These are phyloP conservation scores for Paratinospora sagittata DNA, from an alignment of 164 flowering plant species.

Conservation along the genomic window DNA sequence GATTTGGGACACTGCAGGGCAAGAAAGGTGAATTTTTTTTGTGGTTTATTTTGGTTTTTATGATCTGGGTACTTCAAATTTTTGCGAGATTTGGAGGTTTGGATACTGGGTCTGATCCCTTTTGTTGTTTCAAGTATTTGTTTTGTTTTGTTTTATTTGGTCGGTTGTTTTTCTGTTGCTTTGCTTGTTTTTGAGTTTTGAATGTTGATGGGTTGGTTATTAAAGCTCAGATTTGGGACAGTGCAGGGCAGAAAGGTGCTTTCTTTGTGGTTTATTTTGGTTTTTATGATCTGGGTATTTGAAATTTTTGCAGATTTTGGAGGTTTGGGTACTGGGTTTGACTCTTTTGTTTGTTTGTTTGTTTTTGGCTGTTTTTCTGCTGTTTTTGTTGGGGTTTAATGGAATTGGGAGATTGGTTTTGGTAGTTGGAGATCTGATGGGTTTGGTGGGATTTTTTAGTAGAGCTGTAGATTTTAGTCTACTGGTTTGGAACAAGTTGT, in stretches of 20 bases:
- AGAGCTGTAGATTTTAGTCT: background rate
- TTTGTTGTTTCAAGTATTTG: background rate
- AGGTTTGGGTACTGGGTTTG: background rate
- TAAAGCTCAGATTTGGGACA: conserved; percentile 12
- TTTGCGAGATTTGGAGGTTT: background rate
- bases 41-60: background rate
- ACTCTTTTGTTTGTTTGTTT: background rate
- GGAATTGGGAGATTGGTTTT: background rate
- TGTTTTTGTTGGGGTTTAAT: background rate
- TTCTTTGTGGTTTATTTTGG: background rate
- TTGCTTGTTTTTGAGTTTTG: background rate
- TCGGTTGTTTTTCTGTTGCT: background rate
- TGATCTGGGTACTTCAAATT: background rate
- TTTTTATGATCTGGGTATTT: too few relatives aligned
- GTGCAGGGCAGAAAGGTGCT: conserved; percentile 7
- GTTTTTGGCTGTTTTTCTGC: background rate
- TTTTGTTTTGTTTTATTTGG: background rate
- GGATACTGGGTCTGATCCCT: background rate
- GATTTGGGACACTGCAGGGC: conserved; percentile 17
- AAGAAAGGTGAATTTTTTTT: conserved; percentile 1
- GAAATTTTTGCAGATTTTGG: too few relatives aligned
- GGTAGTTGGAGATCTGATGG: background rate
- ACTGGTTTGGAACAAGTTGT: background rate
- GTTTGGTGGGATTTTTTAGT: background rate
- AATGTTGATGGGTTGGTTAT: conserved; percentile 4